Percentiles rank a stretch among this genome's conserved stretches.
These are phyloP conservation scores for Cordyceps militaris DNA, from an alignment of 2,329 filamentous ascomycete species.

Conservation along the genomic window DNA sequence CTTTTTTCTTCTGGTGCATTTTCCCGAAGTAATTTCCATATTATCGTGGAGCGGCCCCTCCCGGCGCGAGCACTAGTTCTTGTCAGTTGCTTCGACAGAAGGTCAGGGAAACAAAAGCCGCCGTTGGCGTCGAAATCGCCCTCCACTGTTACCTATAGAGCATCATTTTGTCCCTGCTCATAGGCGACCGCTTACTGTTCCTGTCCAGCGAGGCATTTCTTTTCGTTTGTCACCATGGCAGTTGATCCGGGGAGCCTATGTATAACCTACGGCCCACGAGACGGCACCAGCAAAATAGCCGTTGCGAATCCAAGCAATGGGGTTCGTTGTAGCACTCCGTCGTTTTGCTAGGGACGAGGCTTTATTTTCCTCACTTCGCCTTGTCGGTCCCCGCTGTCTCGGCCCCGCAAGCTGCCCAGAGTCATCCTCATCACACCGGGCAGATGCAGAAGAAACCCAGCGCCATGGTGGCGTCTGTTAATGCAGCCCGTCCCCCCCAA, in stretches of 20 bases:
- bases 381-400: neutral
- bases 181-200: neutral
- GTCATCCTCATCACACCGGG: neutral
- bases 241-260: neutral
- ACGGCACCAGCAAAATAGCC: neutral
- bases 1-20: neutral
- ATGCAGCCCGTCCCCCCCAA: neutral
- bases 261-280: neutral
- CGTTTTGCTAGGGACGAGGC: neutral
- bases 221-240: neutral
- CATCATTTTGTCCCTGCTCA: neutral
- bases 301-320: too few relatives aligned
- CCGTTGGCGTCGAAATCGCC: neutral
- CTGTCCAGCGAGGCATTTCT: neutral
- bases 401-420: neutral
- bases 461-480: neutral
- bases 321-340: neutral
- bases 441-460: neutral
- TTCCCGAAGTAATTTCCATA: neutral
- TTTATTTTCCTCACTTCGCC: neutral
- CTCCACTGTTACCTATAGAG: too few relatives aligned
- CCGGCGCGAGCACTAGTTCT: neutral
- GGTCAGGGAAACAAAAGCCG: neutral
- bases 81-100: neutral
- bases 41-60: constrained; percentile 1